These are phyloP conservation scores for Paralagenidium karlingii DNA, from an alignment of 352 stramenopile species.

Conservation along the genomic window DNA sequence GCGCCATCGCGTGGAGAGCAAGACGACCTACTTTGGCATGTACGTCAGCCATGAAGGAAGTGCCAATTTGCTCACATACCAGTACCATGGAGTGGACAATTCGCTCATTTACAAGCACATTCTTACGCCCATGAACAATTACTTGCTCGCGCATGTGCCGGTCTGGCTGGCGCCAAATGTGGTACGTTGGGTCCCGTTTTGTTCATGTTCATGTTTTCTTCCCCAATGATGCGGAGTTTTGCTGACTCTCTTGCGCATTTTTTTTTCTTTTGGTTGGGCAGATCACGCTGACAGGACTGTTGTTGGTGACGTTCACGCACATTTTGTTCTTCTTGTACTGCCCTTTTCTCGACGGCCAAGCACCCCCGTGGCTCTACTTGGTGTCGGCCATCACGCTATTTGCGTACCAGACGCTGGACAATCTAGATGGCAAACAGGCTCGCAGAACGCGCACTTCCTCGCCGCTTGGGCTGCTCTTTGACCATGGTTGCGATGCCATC, in stretches of 20 bases:
- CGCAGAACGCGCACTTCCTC: conserved; percentile 68
- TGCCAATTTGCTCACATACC: conserved; percentile 75
- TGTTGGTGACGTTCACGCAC: conserved; percentile 51
- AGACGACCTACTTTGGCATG: conserved; percentile 83
- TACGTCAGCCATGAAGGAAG: conserved; percentile 78
- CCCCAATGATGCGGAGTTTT: not conserved
- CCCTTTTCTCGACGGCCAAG: conserved; percentile 56
- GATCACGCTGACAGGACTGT: conserved; percentile 66
- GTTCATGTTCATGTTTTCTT: not conserved
- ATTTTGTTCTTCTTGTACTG: conserved; percentile 52
- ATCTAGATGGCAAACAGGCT: conserved; percentile 76
- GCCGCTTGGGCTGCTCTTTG: conserved; percentile 69
- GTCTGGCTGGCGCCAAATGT: conserved; percentile 76
- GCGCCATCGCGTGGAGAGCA: conserved; percentile 58
- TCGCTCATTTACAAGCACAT: conserved; percentile 82
- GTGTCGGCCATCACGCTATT: conserved; percentile 47
- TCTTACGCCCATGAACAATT: conserved; percentile 80
- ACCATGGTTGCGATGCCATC: conserved; percentile 74
- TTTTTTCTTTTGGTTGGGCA: conserved; percentile 3
- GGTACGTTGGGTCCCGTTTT: conserved; percentile 9
- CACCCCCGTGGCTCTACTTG: conserved; percentile 55
- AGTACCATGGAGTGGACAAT: conserved; percentile 79
- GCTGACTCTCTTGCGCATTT: not conserved
- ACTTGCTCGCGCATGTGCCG: conserved; percentile 55
- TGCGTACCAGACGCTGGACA: conserved; percentile 75